Evolutionary conservation across 805 yeast genomes (phyloP), one percentile per base, ranked within the genome.

Genomic region (Metschnikowia lochheadii): DNA sequence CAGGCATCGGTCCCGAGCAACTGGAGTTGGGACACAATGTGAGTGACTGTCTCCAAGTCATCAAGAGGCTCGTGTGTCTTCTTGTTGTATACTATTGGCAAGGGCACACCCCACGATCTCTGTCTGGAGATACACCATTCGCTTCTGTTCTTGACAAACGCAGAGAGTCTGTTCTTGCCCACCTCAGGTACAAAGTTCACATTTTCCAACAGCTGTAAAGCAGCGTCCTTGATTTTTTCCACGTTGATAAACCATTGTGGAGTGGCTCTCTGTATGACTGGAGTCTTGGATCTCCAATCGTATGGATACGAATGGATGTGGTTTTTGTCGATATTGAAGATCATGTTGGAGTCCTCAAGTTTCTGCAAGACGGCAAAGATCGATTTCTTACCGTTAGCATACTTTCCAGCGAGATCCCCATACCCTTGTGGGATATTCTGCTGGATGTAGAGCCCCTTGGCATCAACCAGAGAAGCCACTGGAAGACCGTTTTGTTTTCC

Each of bases 91-190:
- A 94, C 68, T 0, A 87, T 94, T 1, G 99, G 98, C 37, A 94
- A 87, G 1, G 99, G 99, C 33, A 94, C 97, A 42, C 99, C 99
- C 99, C 99, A 94, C 17, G 81, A 77, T 56, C 99, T 81, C 65
- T 94, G 99, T 60, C 99, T 77, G 1, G 98, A 91, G 32, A 94
- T 90, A 69, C 99, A 94, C 99, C 99, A 94, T 63, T 94, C 99
- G 55, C 83, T 82, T 68, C 99, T 80, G 45, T 84, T 82, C 18
- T 72, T 74, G 29, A 90, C 78, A 63, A 92, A 94, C 13, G 95
- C 80, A 2, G 74, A 59, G 33, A 94, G 75, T 54, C 98, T 76
- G 46, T 80, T 84, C 31, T 71, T 70, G 1, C 97, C 97, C 11
- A 80, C 69, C 43, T 76, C 81, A 0, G 99, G 99, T 44, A 74